Base-by-base conservation (phyloP, 805 yeast species). In the Suhomyces prunicola region DNA sequence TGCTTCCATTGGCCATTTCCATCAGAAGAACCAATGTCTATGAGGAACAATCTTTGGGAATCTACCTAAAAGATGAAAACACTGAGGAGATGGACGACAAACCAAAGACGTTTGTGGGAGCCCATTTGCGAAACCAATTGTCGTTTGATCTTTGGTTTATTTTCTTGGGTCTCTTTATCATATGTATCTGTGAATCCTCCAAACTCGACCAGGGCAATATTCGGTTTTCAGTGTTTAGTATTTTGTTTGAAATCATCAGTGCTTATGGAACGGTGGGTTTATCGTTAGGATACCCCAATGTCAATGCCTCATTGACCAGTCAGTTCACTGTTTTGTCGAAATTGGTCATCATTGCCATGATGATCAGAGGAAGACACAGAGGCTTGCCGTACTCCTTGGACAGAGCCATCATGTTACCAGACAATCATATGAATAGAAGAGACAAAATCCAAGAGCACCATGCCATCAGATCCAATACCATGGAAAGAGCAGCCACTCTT, bases 261-360 rank as follows among this genome's bases (percentile, higher is more conserved):
- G 98, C 98, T 0, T 96, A 94, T 70, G 97, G 98, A 68, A 92
- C 97, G 0, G 98, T 93, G 47, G 99, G 99, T 0, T 70, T 94
- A 55, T 88, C 97, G 4, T 69, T 91, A 51, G 99, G 99, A 0
- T 91, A 85, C 59, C 88, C 96, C 0, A 73, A 72, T 46, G 73
- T 81, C 2, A 74, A 80, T 55, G 76, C 90, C 6, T 89, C 97
- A 1, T 82, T 94, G 47, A 79, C 87, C 15, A 90, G 83, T 0
- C 82, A 86, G 63, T 90, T 93, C 66, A 80, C 81, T 19, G 78
- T 79, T 0, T 62, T 93, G 6, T 87, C 96, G 1, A 94, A 94
- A 64, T 74, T 94, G 45, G 89, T 93, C 2, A 84, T 94, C 39
- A 84, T 90, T 57, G 93, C 91, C 5, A 84, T 91, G 87, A 84